Conservation (phyloP, 1,284 basidiomycete genomes). For the Irpex rosettiformis region DNA sequence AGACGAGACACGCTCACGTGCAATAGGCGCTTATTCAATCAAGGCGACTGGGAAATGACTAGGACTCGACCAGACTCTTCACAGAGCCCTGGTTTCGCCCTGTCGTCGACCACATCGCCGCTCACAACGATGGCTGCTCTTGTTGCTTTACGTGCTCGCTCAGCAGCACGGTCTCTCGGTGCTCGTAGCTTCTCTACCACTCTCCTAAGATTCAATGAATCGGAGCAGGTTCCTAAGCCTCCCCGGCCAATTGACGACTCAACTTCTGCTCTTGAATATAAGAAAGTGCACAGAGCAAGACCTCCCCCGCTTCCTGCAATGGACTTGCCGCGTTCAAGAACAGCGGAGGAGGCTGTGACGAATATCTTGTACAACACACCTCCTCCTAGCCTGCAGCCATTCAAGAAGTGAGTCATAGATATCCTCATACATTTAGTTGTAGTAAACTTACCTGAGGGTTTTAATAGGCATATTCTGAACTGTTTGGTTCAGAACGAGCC, state of each 20-base stretch:
- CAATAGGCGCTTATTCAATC: neutral
- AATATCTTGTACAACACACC: conserved; percentile 97
- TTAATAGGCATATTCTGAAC: conserved; percentile 85
- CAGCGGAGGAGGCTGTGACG: conserved; percentile 91
- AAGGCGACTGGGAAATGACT: neutral
- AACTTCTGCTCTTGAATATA: conserved; percentile 94
- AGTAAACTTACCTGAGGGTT: neutral
- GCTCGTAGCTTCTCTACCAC: conserved; percentile 34
- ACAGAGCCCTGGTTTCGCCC: neutral
- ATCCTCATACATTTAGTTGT: neutral
- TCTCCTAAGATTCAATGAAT: conserved; percentile 25
- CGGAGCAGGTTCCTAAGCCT: conserved; percentile 39
- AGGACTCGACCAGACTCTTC: neutral
- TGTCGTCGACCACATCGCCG: neutral
- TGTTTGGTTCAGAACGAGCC: conserved; percentile 99
- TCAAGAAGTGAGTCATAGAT: conserved; percentile 72
- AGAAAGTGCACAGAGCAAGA: conserved; percentile 64
- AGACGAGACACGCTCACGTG: neutral
- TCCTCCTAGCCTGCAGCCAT: conserved; percentile 88
- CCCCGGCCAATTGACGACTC: conserved; percentile 82
- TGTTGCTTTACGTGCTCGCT: conserved; percentile 15
- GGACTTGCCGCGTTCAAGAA: conserved; percentile 71
- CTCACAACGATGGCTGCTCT: conserved; percentile 15
- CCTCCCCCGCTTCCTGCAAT: conserved; percentile 77
- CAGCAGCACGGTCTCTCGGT: conserved; percentile 8